Percentiles rank a stretch among this genome's conserved stretches.
Conservation (phyloP, 805 yeast species). For the Aciculoconidium aculeatum region DNA sequence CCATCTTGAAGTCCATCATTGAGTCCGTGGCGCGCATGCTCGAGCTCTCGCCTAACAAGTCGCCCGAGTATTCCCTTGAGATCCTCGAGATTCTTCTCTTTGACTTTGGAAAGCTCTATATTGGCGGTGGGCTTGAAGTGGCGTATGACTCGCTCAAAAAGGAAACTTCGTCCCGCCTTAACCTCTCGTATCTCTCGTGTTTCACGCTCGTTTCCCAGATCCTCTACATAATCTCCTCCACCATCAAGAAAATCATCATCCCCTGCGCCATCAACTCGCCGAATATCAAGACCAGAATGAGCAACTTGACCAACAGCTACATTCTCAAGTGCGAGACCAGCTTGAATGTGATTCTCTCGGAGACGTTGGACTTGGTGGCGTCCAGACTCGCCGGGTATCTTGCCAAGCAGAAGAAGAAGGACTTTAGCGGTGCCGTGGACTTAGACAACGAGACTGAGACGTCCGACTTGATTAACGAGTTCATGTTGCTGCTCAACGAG, state of each 20-base stretch:
- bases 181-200: slow-evolving; percentile 43
- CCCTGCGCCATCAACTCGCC: slow-evolving; percentile 67
- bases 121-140: slow-evolving; percentile 70
- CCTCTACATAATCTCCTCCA: slow-evolving; percentile 59
- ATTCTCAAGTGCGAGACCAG: slow-evolving; percentile 58
- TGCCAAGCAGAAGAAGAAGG: slow-evolving; percentile 69
- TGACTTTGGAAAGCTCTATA: slow-evolving; percentile 68
- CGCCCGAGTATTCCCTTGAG: slow-evolving; percentile 58
- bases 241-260: slow-evolving; percentile 66
- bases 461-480: slow-evolving; percentile 56
- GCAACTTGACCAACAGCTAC: slow-evolving; percentile 55
- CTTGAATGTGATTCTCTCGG: slow-evolving; percentile 57
- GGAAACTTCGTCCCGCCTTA: slow-evolving; percentile 30
- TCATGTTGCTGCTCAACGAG: slow-evolving; percentile 39
- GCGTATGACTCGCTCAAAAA: slow-evolving; percentile 45
- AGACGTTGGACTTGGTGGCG: slow-evolving; percentile 48
- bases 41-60: slow-evolving; percentile 61
- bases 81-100: slow-evolving; percentile 60
- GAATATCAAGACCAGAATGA: slow-evolving; percentile 51
- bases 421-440: slow-evolving; percentile 46
- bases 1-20: slow-evolving; percentile 57
- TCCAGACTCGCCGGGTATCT: slow-evolving; percentile 42
- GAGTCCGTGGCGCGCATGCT: slow-evolving; percentile 74
- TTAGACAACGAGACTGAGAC: slow-evolving; percentile 64
- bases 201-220: slow-evolving; percentile 54